Evolutionary conservation across 164 flowering plant genomes (phyloP).

Genomic region (Brasenia schreberi): DNA sequence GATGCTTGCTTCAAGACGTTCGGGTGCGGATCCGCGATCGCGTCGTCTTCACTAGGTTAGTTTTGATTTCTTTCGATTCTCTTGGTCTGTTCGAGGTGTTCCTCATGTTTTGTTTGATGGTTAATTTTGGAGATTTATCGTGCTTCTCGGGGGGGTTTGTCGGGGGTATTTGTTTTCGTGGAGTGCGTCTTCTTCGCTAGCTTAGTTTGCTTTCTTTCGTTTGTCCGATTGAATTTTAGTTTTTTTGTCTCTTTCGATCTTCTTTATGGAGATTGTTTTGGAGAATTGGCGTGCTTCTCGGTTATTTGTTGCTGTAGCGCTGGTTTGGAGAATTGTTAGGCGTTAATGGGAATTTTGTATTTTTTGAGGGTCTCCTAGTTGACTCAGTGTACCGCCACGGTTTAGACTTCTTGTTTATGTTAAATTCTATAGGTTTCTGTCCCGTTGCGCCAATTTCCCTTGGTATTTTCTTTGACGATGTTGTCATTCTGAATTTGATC

Average conservation of each 20-base stretch:
- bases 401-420: too few relatives aligned
- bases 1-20: slow-evolving; percentile 95
- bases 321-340: not conserved
- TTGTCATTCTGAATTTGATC: too few relatives aligned
- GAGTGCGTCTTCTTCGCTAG: too few relatives aligned
- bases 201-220: not conserved
- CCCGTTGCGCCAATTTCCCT: too few relatives aligned
- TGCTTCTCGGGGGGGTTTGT: too few relatives aligned
- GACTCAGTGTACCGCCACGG: too few relatives aligned
- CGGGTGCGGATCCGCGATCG: slow-evolving; percentile 66
- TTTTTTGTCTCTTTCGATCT: not conserved
- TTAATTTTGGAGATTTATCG: too few relatives aligned
- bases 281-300: not conserved
- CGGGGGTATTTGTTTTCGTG: too few relatives aligned
- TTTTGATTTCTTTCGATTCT: not conserved
- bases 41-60: slow-evolving; percentile 56
- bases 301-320: too few relatives aligned
- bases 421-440: too few relatives aligned
- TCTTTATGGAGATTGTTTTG: not conserved
- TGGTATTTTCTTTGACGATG: too few relatives aligned
- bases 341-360: not conserved
- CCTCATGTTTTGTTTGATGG: not conserved
- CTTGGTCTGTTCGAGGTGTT: not conserved
- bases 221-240: not conserved
- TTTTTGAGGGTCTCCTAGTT: too few relatives aligned